Base-by-base conservation (phyloP, 1,139 yeast species). In the Hansenula lynferdii region DNA sequence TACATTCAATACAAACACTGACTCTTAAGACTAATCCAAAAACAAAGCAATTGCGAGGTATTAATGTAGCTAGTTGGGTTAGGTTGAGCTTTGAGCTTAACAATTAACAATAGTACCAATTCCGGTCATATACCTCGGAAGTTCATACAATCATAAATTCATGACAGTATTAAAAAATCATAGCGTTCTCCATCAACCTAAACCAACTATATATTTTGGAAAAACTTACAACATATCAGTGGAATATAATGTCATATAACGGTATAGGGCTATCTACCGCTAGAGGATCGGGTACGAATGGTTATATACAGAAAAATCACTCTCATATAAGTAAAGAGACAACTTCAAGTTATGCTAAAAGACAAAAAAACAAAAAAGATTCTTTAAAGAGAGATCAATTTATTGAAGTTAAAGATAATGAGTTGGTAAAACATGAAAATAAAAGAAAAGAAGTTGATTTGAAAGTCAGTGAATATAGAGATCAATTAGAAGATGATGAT, bases 201-300 rank as follows among this genome's bases (percentile, higher is more conserved):
- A n/a, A n/a, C n/a, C n/a, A n/a, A n/a, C n/a, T n/a, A n/a, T n/a
- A n/a, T n/a, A n/a, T n/a, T n/a, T n/a, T n/a, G n/a, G n/a, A n/a
- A n/a, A n/a, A n/a, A n/a, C n/a, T n/a, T n/a, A n/a, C n/a, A n/a
- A n/a, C n/a, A n/a, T n/a, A n/a, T n/a, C n/a, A n/a, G n/a, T n/a
- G n/a, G n/a, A n/a, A n/a, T n/a, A 35, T 14, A 14, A 53, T 53
- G 57, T 53, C 57, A 7, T 53, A 53, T 36, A 53, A 53, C 41
- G 57, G 57, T 9, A 50, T 53, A n/a, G 56, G 56, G 5, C 42
- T 53, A 8, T 38, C 50, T 11, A 51, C 56, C 1, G 54, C 57
- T 2, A 42, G 51, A 29, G 57, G 57, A 0, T 49, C 57, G 11
- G 49, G 55, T 3, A 53, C 57, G 1, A 51, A 51, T 34, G 57